Conservation (phyloP, 2,329 filamentous ascomycete genomes). For the Metarhizium rileyi region DNA sequence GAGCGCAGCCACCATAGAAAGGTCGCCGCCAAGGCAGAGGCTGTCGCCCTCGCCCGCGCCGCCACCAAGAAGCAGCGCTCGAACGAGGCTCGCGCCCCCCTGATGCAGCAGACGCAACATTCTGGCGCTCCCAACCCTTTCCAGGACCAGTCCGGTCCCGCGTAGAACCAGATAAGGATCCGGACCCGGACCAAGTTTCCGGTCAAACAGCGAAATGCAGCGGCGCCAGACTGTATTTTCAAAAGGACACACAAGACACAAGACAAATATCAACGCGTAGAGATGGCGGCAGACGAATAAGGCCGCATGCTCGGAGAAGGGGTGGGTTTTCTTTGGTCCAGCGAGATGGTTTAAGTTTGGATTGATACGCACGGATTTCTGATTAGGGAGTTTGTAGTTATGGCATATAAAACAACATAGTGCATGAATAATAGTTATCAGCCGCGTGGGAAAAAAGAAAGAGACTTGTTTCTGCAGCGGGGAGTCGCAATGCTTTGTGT, state of each 20-base stretch:
- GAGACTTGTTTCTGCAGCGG: no score
- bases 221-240: no score
- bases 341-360: conserved; percentile 7
- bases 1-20: conserved; percentile 36
- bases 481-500: no score
- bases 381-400: not conserved
- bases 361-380: not conserved
- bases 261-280: no score
- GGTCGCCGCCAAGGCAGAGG: conserved; percentile 36
- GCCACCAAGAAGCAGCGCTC: conserved; percentile 33
- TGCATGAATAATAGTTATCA: no score
- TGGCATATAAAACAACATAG: conserved; percentile 8
- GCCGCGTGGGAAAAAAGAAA: no score
- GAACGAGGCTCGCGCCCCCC: conserved; percentile 23
- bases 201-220: no score
- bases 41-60: conserved; percentile 39
- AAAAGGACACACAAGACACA: no score
- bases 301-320: no score
- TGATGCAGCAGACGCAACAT: conserved; percentile 24
- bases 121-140: conserved; percentile 24
- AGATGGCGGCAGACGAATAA: no score
- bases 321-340: no score
- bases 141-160: conserved; percentile 20
- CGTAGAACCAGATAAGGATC: not conserved
- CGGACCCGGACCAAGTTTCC: no score